A percentile compares a stretch with the other conserved stretches of the same genome.
These are phyloP conservation scores for Huntiella moniliformis DNA, from an alignment of 2,329 filamentous ascomycete species.

Conservation along the genomic window DNA sequence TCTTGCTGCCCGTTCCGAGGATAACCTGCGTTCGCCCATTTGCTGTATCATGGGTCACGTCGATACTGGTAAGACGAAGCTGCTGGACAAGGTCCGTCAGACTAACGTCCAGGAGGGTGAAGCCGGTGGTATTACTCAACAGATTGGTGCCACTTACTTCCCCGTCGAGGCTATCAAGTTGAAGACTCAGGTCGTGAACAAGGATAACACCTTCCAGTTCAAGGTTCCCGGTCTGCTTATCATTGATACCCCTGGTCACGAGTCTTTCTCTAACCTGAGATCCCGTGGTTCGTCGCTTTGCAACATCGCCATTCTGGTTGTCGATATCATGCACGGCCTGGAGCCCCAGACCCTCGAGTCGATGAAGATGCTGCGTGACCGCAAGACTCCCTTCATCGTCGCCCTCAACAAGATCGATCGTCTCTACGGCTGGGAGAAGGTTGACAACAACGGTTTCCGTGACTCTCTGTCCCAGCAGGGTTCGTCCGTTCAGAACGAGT, in stretches of 20 bases:
- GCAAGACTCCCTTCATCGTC: conserved; percentile 95
- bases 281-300: conserved; percentile 95
- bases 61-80: conserved; percentile 99
- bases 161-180: conserved; percentile 79
- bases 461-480: conserved; percentile 80
- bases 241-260: conserved; percentile 98
- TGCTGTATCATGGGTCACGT: conserved; percentile 99
- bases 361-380: conserved; percentile 79
- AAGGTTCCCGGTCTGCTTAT: conserved; percentile 92
- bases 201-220: conserved; percentile 78
- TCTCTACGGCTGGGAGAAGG: conserved; percentile 96
- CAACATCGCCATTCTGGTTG: conserved; percentile 96
- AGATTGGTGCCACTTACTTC: conserved; percentile 99
- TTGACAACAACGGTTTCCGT: conserved; percentile 95
- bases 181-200: conserved; percentile 88
- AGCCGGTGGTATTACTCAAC: conserved; percentile 97
- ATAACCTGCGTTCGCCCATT: conserved; percentile 91
- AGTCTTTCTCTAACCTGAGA: conserved; percentile 96
- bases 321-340: conserved; percentile 99
- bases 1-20: conserved; percentile 73
- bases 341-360: conserved; percentile 96
- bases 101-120: conserved; percentile 98
- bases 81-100: conserved; percentile 94
- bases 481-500: conserved; percentile 86
- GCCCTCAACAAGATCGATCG: conserved; percentile 99